phyloP scores from a whole-genome alignment of 352 stramenopile genomes.

The Phytopythium cucurbitacearum region DNA sequence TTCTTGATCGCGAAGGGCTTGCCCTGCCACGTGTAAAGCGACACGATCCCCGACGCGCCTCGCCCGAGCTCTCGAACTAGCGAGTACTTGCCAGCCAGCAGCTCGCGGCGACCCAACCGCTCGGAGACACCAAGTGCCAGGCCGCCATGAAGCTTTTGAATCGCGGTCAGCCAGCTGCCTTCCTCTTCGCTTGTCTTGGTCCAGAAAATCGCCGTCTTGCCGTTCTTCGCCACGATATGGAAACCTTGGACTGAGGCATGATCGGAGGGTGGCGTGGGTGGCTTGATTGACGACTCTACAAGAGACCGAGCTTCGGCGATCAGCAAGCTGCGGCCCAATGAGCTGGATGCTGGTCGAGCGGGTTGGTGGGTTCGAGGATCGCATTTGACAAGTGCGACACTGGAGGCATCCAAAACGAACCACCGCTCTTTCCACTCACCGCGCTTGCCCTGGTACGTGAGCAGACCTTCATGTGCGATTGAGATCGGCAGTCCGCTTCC shows the following conservation, averaged over 20 bases:
- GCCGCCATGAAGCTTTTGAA: slow-evolving; percentile 36
- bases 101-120: slow-evolving; percentile 42
- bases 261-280: neutral
- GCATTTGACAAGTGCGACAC: slow-evolving; percentile 48
- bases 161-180: slow-evolving; percentile 33
- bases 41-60: slow-evolving; percentile 64
- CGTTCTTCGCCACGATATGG: slow-evolving; percentile 24
- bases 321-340: slow-evolving; percentile 27
- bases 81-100: slow-evolving; percentile 62
- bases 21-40: slow-evolving; percentile 65
- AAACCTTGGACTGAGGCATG: slow-evolving; percentile 11
- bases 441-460: slow-evolving; percentile 46
- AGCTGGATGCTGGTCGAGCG: slow-evolving; percentile 21
- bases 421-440: slow-evolving; percentile 60
- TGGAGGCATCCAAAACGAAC: slow-evolving; percentile 53
- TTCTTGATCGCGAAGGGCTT: slow-evolving; percentile 70
- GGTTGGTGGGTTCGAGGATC: slow-evolving; percentile 20
- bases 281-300: slow-evolving; percentile 5
- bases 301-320: slow-evolving; percentile 25
- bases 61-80: slow-evolving; percentile 71
- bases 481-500: neutral
- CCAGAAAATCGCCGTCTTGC: slow-evolving; percentile 30
- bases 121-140: slow-evolving; percentile 45
- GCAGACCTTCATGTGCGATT: slow-evolving; percentile 36
- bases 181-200: slow-evolving; percentile 40